Evolutionary conservation across 169 alveolate genomes (phyloP).

Genomic region (Ichthyophthirius multifiliis): DNA sequence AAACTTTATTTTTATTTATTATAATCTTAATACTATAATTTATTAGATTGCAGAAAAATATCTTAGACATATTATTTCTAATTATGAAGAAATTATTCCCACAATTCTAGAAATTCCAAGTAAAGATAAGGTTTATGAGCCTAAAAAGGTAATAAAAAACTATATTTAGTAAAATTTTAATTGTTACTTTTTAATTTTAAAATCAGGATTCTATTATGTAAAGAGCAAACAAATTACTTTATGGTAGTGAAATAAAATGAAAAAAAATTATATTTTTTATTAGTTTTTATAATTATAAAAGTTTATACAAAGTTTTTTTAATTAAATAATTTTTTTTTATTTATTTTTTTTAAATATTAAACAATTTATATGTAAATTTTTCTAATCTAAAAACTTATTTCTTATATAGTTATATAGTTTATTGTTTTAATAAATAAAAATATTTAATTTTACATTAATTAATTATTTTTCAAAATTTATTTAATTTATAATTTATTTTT

Average conservation of each 20-base stretch:
- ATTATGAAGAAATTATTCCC: slow-evolving; percentile 81
- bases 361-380: too few species aligned
- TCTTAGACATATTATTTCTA: slow-evolving; percentile 79
- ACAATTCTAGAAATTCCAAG: slow-evolving; percentile 91
- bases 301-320: too few species aligned
- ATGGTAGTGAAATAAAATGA: slow-evolving; percentile 9
- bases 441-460: too few species aligned
- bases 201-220: neutral
- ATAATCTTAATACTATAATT: neutral
- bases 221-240: slow-evolving; percentile 1
- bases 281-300: too few species aligned
- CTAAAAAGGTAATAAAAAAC: slow-evolving; percentile 70
- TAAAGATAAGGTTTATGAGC: slow-evolving; percentile 87
- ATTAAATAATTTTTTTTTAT: too few species aligned
- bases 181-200: neutral
- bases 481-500: too few species aligned
- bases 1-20: neutral
- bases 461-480: too few species aligned
- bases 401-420: too few species aligned
- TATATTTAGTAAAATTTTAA: neutral
- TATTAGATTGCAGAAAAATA: slow-evolving; percentile 67
- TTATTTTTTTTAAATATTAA: too few species aligned
- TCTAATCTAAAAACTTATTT: too few species aligned
- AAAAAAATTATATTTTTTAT: too few species aligned
- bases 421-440: too few species aligned